phyloP scores from a whole-genome alignment of 2,329 filamentous ascomycete genomes.

The Ascochyta viciae-villosae region DNA sequence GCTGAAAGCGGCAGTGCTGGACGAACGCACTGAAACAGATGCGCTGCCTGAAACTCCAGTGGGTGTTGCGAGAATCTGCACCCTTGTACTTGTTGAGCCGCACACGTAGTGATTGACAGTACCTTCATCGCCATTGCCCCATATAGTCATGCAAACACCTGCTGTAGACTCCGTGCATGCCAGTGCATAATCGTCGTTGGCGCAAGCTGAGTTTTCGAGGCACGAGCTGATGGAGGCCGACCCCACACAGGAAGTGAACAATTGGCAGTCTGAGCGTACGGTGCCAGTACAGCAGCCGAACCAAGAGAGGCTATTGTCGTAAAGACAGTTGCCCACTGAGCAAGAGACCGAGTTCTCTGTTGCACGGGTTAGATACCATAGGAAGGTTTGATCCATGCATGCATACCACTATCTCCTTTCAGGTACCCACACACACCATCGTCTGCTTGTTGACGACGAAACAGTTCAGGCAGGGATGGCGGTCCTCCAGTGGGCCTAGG shows the following conservation, averaged over 20 bases:
- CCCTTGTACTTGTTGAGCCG: conserved; percentile 11
- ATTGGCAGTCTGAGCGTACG: conserved; percentile 8
- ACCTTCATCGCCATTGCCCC: conserved; percentile 1
- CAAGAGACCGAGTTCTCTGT: conserved; percentile 23
- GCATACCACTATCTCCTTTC: conserved; percentile 20
- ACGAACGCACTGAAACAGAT: neutral
- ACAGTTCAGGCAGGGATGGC: conserved; percentile 15
- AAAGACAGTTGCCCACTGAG: conserved; percentile 19
- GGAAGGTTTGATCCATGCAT: neutral
- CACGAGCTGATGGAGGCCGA: conserved; percentile 18
- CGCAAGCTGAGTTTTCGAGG: conserved; percentile 16
- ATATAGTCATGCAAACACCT: conserved; percentile 20
- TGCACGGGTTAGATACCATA: neutral
- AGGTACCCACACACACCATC: conserved; percentile 24
- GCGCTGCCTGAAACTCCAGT: conserved; percentile 1
- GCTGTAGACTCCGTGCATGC: conserved; percentile 18
- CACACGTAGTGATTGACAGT: conserved; percentile 24
- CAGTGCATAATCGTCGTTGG: conserved; percentile 14
- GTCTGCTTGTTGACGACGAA: conserved; percentile 21
- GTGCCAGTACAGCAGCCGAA: conserved; percentile 30
- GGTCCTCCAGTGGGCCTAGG: conserved; percentile 19
- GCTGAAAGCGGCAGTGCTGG: neutral
- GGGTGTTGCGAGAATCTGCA: conserved; percentile 12
- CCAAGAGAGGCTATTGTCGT: conserved; percentile 20
- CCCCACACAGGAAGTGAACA: conserved; percentile 23